Conservation (phyloP, 441 rosid genomes). For the Metrosideros polymorpha region DNA sequence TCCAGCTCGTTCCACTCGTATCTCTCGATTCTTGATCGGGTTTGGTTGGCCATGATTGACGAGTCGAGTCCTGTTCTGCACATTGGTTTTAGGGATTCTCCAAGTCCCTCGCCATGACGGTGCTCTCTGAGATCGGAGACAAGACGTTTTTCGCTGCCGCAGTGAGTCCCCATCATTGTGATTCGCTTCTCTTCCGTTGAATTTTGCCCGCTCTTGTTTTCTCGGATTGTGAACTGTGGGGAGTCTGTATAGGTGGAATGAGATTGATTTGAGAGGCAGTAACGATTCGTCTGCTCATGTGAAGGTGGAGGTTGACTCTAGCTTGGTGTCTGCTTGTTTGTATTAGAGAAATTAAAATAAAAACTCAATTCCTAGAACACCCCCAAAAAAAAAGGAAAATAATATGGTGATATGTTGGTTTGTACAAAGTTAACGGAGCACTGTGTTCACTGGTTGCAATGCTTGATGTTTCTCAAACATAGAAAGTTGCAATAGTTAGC, state of each 20-base stretch:
- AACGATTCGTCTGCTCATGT: not conserved
- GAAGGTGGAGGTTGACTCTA: not conserved
- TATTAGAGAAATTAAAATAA: not conserved
- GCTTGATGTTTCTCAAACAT: not conserved
- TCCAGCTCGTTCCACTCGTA: not conserved
- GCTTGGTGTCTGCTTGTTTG: not conserved
- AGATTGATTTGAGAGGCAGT: not conserved
- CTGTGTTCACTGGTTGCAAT: not conserved
- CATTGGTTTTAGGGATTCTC: not conserved
- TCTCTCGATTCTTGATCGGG: not conserved
- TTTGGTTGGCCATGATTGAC: not conserved
- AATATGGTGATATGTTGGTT: not conserved
- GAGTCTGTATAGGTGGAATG: not conserved
- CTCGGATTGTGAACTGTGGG: not conserved
- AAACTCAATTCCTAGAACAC: not conserved
- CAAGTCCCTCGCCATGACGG: not conserved
- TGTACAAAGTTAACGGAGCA: not conserved
- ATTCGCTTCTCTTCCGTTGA: not conserved
- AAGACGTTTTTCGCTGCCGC: conserved; percentile 11
- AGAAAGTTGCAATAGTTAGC: not conserved
- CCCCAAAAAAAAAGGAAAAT: not conserved
- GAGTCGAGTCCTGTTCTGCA: too few species aligned
- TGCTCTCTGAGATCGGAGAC: conserved; percentile 14
- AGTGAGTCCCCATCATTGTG: not conserved
- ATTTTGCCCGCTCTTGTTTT: not conserved